Percentiles rank a stretch among this genome's conserved stretches.
These are phyloP conservation scores for Parmales sp. DNA, from an alignment of 108 stramenopile species.

Conservation along the genomic window DNA sequence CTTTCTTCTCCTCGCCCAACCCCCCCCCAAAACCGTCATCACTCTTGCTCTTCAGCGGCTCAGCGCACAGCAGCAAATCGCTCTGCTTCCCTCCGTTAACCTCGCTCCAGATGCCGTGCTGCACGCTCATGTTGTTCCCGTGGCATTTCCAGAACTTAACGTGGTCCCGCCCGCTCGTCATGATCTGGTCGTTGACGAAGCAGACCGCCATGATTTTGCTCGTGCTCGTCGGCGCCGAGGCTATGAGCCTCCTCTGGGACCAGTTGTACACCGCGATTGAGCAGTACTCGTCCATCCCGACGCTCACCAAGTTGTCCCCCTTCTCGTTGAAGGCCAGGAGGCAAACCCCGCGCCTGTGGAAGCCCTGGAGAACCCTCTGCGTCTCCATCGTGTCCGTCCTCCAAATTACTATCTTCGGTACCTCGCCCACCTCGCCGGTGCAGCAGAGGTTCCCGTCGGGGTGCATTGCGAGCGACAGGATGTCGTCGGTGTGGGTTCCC, in stretches of 20 bases:
- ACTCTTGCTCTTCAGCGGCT: not conserved
- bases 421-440: constrained; percentile 33
- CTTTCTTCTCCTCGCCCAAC: too few relatives aligned
- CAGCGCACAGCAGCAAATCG: constrained; percentile 2
- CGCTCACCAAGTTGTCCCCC: constrained; percentile 28
- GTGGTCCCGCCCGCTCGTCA: constrained; percentile 9
- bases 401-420: constrained; percentile 33
- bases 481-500: constrained; percentile 37
- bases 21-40: too few relatives aligned
- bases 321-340: constrained; percentile 30
- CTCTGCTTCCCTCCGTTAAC: not conserved
- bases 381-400: constrained; percentile 29
- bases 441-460: constrained; percentile 32
- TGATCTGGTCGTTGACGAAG: constrained; percentile 3
- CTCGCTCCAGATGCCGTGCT: not conserved
- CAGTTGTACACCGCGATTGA: constrained; percentile 36
- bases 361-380: constrained; percentile 23
- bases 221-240: constrained; percentile 1
- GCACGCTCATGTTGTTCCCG: not conserved
- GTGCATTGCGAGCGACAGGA: constrained; percentile 34
- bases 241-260: constrained; percentile 24
- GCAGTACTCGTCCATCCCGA: constrained; percentile 38
- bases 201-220: constrained; percentile 9
- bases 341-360: constrained; percentile 31
- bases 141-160: constrained; percentile 11